Evolutionary conservation across 148 eudicot genomes (phyloP).

Genomic region (Arbutus unedo): DNA sequence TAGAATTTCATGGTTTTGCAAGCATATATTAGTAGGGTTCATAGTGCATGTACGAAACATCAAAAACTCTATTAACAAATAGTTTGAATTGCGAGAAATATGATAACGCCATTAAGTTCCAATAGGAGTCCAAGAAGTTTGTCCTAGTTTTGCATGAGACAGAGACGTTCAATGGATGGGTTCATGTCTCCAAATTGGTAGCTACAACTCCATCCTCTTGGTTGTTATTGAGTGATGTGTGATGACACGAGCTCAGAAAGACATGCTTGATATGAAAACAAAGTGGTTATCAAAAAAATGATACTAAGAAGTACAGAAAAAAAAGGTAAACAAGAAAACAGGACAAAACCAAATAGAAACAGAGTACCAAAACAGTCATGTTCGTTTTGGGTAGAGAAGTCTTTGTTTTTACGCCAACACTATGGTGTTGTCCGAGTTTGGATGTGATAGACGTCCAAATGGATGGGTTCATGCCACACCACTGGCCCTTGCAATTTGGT

Average conservation of each 20-base stretch:
- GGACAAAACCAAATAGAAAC: neutral
- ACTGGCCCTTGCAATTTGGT: too few species aligned
- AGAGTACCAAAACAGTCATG: too few species aligned
- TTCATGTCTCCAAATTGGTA: too few species aligned
- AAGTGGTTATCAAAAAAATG: neutral
- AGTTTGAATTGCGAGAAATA: neutral
- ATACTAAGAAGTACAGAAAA: neutral
- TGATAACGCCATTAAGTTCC: neutral
- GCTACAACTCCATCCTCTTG: neutral
- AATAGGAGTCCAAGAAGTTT: neutral
- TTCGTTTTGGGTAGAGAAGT: too few species aligned
- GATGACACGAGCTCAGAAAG: neutral
- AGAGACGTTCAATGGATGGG: too few species aligned
- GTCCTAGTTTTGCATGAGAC: neutral
- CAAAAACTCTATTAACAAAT: neutral
- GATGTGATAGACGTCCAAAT: neutral
- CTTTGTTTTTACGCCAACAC: too few species aligned
- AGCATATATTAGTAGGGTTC: neutral
- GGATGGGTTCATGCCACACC: too few species aligned
- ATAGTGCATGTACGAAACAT: neutral
- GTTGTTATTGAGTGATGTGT: neutral
- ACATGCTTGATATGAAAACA: neutral
- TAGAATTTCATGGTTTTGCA: neutral
- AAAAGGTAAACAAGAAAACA: neutral
- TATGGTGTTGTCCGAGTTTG: neutral